Conservation (phyloP, 306 rosid genomes). For the Hippophae rhamnoides region DNA sequence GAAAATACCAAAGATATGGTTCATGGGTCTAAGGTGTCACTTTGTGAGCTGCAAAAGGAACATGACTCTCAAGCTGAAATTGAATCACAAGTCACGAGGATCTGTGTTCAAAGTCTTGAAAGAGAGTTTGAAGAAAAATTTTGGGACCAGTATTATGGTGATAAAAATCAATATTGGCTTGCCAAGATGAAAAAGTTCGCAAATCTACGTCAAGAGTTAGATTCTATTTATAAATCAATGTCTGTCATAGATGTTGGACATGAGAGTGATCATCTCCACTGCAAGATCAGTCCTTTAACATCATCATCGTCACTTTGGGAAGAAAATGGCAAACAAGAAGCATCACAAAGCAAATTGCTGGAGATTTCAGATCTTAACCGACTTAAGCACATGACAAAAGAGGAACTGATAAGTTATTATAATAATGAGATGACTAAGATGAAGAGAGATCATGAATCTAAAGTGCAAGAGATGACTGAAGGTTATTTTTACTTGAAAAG, state of each 20-base stretch:
- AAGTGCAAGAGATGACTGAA: slow-evolving; percentile 60
- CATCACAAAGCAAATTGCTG: slow-evolving; percentile 25
- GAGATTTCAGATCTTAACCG: slow-evolving; percentile 39
- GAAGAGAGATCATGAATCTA: slow-evolving; percentile 77
- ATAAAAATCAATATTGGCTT: slow-evolving; percentile 29
- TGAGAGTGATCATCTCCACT: slow-evolving; percentile 36
- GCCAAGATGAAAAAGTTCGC: slow-evolving; percentile 51
- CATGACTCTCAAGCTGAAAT: slow-evolving; percentile 56
- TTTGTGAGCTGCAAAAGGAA: slow-evolving; percentile 56
- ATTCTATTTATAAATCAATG: slow-evolving; percentile 41
- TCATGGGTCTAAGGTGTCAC: slow-evolving; percentile 31
- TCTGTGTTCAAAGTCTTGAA: slow-evolving; percentile 40
- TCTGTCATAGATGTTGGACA: slow-evolving; percentile 46
- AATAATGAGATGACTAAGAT: slow-evolving; percentile 50
- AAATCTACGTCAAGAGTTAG: slow-evolving; percentile 55
- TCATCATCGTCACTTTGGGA: slow-evolving; percentile 28
- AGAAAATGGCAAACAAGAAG: slow-evolving; percentile 62
- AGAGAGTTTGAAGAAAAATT: slow-evolving; percentile 42
- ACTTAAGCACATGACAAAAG: slow-evolving; percentile 37
- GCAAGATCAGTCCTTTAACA: slow-evolving; percentile 30
- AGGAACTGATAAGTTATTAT: slow-evolving; percentile 35
- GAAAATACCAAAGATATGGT: slow-evolving; percentile 33
- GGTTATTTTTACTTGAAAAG: slow-evolving; percentile 45
- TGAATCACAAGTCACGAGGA: slow-evolving; percentile 50
- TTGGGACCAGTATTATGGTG: slow-evolving; percentile 26